Base-by-base conservation (phyloP, 495 filamentous ascomycete genomes). In the Aspergillus sclerotioniger region DNA sequence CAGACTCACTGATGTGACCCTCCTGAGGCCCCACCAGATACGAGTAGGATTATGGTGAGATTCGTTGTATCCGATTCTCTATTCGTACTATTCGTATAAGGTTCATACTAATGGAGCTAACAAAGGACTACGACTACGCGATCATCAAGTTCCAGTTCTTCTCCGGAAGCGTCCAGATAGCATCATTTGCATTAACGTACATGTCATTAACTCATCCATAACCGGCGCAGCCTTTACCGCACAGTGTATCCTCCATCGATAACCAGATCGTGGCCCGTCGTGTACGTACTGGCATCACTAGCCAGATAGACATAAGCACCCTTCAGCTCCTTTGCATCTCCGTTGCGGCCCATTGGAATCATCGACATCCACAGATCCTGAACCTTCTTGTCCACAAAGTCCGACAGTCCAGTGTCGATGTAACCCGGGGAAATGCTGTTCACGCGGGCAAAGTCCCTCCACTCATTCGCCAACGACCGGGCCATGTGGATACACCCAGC, bases 291-390 rank as follows among this genome's bases (percentile, higher is more conserved):
- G 8, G 90, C 90, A 72, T 93, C 88, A 62, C 80, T 85, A 58
- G 79, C 77, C 59, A 93, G 69, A 67, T 91, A 93, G 7, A 91
- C 85, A 69, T 91, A 93, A 6, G 87, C 88, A 6, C 86, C 89
- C 83, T 93, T 93, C 37, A 93, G 69, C 81, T 93, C 90, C 80
- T 90, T 90, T 0, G 89, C 87, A 25, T 88, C 74, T 32, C 88
- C 89, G 48, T 88, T 77, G 16, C 89, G 81, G 19, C 85, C 87
- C 78, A 92, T 80, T 4, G 89, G 89, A 48, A 90, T 91, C 88
- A 91, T 91, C 0, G 70, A 74, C 50, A 68, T 58, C 90, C 90
- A 92, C 51, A 91, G 68, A 56, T 87, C 72, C 76, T 91, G 87
- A 0, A 78, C 82, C 71, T 91, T 78, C 72, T 84, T 60, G 44